Base-by-base conservation (phyloP, 2,329 filamentous ascomycete species). In the Diaporthe batatas region DNA sequence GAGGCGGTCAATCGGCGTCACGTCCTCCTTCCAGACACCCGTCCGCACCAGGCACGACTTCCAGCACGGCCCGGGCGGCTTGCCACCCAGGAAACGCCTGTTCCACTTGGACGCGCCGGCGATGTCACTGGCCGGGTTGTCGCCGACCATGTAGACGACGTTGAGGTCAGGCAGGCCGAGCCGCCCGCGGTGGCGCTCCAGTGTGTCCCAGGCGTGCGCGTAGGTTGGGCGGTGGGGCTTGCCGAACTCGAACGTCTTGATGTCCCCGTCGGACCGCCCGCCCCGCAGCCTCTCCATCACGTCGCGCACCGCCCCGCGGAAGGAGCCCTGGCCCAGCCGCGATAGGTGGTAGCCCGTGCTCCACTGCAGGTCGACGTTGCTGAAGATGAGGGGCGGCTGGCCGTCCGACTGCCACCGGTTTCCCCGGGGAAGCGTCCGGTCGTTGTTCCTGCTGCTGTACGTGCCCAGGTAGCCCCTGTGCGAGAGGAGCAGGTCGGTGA, bases 121-220 rank as follows among this genome's bases (percentile, higher is more conserved):
- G 76, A 99, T 98, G 81, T 99, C 96, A 77, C 93, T 96, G 79
- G 94, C 94, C 6, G 93, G 93, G 78, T 96, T 96, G 79, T 96
- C 93, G 7, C 96, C 96, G 54, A 98, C 90, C 96, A 98, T 98
- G 83, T 97, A 98, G 14, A 98, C 95, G 55, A 88, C 89, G 78
- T 87, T 86, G 71, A 98, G 82, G n/a, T 12, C 18, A 21, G 25
- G 14, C 47, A 21, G 49, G 23, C 42, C 32, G 23, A 68, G 54
- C 23, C 42, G 39, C 5, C 21, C 32, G 59, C 53, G 29, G 79
- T 93, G 91, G 73, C 83, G 83, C 69, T 90, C 83, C 68, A 98
- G 85, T 68, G 93, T 88, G 67, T 89, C 87, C 83, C 98, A 94
- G 0, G 96, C 96, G 79, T 93, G 98, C 76, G 89, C 88, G 81